Conservation (phyloP, 805 yeast genomes). For the Debaryomyces castellii region DNA sequence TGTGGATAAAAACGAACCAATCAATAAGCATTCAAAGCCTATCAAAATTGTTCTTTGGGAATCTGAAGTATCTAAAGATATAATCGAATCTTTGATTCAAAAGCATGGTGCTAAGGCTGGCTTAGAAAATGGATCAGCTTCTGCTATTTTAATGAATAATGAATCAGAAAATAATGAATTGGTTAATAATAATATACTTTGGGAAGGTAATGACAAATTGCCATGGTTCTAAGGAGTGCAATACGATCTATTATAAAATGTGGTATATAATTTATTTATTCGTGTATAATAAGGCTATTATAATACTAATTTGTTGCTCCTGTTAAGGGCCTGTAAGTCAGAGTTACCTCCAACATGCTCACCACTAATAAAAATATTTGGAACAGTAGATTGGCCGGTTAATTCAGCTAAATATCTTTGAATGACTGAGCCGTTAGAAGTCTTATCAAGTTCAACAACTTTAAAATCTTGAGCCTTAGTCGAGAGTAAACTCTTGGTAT, state of each 20-base stretch:
- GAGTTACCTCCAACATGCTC: slow-evolving; percentile 40
- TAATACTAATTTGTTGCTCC: slow-evolving; percentile 20
- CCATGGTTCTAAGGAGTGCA: slow-evolving; percentile 37
- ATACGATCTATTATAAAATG: background rate
- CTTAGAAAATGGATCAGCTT: slow-evolving; percentile 32
- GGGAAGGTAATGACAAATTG: slow-evolving; percentile 43
- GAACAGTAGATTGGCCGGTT: slow-evolving; percentile 37
- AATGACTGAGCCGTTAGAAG: slow-evolving; percentile 23
- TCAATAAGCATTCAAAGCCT: slow-evolving; percentile 2
- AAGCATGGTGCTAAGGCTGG: slow-evolving; percentile 18
- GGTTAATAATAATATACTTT: slow-evolving; percentile 25
- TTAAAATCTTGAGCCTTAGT: slow-evolving; percentile 18
- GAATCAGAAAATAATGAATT: slow-evolving; percentile 24
- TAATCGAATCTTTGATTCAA: slow-evolving; percentile 14
- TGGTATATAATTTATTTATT: background rate
- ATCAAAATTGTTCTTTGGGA: slow-evolving; percentile 33
- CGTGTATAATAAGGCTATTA: background rate
- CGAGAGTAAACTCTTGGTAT: slow-evolving; percentile 18
- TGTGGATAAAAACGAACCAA: background rate
- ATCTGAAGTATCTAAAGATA: slow-evolving; percentile 22
- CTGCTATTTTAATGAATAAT: slow-evolving; percentile 32
- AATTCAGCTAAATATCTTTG: slow-evolving; percentile 30
- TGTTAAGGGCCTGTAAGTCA: slow-evolving; percentile 28
- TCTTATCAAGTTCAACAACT: slow-evolving; percentile 27
- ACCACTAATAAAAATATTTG: slow-evolving; percentile 36